Evolutionary conservation across 2,329 filamentous ascomycete species (phyloP), one percentile per base, ranked within the genome.

Genomic region (Laburnicola sp.): DNA sequence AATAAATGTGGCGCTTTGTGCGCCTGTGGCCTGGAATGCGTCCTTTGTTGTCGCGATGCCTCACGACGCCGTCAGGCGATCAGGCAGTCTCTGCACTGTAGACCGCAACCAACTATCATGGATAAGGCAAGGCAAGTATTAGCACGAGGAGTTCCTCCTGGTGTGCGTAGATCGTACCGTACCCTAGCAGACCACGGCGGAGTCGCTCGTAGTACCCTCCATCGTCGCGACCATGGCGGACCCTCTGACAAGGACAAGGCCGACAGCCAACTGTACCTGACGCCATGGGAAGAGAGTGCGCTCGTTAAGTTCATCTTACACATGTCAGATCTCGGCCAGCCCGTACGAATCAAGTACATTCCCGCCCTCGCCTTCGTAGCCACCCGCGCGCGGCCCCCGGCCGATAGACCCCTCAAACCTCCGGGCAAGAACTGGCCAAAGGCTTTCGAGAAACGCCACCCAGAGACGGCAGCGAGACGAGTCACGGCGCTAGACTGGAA

Each of bases 231-330:
- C 4, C 54, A 51, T 36, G 58, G 64, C 41, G 60, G 58, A 51
- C 59, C 21, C 47, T 69, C 25, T 8, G 2, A 10, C 7, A 6
- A 30, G 25, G 26, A 30, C 3, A 6, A 30, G 26, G 26, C 39
- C 25, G 10, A 68, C 48, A 39, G 56, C 57, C 48, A 65, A 58
- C 59, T 63, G 57, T 70, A 69, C 49, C 62, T 68, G n/a, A 62
- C 56, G 37, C 57, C 47, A 27, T 40, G 32, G 35, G 62, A 70
- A 58, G 65, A 69, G 57, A 62, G 63, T 51, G 64, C 59, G 25
- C 43, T 68, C 40, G 51, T 57, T 27, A 43, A 51, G 38, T 54
- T 57, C 37, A 8, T 57, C 11, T n/a, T 51, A 37, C 47, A 38
- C 41, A 53, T 54, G 45, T 38, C 47, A 43, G 28, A n/a, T 47